Evolutionary conservation across 2,329 filamentous ascomycete genomes (phyloP), one percentile per base, ranked within the genome.

Genomic region (Xylariomycetidae sp.): DNA sequence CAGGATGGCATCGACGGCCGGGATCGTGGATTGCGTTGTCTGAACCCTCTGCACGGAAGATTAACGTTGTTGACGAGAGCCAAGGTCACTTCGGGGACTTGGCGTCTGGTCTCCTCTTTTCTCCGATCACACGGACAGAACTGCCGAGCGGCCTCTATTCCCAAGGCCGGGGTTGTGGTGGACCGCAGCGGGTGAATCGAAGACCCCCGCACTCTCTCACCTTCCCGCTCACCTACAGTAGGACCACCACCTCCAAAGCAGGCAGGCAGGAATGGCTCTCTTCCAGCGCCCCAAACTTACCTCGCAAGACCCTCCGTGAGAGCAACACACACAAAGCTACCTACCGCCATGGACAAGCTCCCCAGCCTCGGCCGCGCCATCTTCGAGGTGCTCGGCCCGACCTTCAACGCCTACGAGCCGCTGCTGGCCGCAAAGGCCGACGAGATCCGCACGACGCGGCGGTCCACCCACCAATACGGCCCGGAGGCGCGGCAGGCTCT

Each of bases 381-480:
- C 19, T 34, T 40, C 4, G 43, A 48, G 19, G 29, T 49, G 19
- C 23, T 53, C 2, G 12, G 40, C 5, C 49, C 50, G 6, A 56
- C 52, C 4, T 46, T 53, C 27, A 43, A 31, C 1, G 45, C 41
- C 5, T 56, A 56, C 32, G 41, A 42, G 16, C 43, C 31, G 14
- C 35, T 48, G 8, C 24, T 56, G 3, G 35, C 44, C 17, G 46
- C 48, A 2, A 46, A 46, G 12, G 50, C 44, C 23, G 29, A 25
- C 19, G 47, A 49, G 10, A 56, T 56, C 33, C 42, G 39, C 20
- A 50, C 50, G n/a, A 49, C 37, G 10, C 42, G 38, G 29, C 42
- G 38, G 18, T 49, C 56, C 28, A 59, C 57, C 9, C 45, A 56
- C 39, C 38, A 35, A 4, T 64, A 64, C 35, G 61, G 61, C 4